phyloP scores from a whole-genome alignment of 2,329 filamentous ascomycete genomes.

The Sclerotinia sclerotiorum region DNA sequence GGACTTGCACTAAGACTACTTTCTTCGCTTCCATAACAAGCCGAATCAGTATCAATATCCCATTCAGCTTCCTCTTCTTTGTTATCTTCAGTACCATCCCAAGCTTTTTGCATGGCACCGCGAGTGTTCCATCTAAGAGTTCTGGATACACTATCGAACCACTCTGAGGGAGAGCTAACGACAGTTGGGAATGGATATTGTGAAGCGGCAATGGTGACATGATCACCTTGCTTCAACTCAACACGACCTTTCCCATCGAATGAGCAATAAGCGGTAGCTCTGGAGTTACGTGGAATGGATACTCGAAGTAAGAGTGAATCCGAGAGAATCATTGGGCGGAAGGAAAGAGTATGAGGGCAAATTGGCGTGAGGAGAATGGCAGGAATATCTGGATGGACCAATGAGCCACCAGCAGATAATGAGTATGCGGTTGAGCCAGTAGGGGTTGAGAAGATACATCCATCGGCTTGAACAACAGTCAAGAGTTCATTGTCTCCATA shows the following conservation, averaged over 20 bases:
- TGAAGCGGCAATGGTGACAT: conserved; percentile 92
- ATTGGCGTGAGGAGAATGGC: conserved; percentile 96
- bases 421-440: conserved; percentile 96
- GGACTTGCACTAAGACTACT: conserved; percentile 67
- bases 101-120: conserved; percentile 88
- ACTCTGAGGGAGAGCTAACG: conserved; percentile 83
- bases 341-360: conserved; percentile 94
- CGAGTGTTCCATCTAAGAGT: conserved; percentile 94
- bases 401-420: conserved; percentile 88
- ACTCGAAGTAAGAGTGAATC: conserved; percentile 92
- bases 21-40: conserved; percentile 70
- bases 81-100: conserved; percentile 50
- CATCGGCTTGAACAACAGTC: conserved; percentile 94
- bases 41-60: conserved; percentile 91
- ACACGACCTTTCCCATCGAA: conserved; percentile 97
- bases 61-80: conserved; percentile 63
- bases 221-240: conserved; percentile 88
- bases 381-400: conserved; percentile 95
- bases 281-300: conserved; percentile 77
- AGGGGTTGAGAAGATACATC: conserved; percentile 95
- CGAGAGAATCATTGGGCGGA: conserved; percentile 95
- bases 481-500: conserved; percentile 94
- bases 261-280: conserved; percentile 92
- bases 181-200: conserved; percentile 98
- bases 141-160: conserved; percentile 93